Base-by-base conservation (phyloP, 1,284 basidiomycete genomes). In the Boletus sp. region DNA sequence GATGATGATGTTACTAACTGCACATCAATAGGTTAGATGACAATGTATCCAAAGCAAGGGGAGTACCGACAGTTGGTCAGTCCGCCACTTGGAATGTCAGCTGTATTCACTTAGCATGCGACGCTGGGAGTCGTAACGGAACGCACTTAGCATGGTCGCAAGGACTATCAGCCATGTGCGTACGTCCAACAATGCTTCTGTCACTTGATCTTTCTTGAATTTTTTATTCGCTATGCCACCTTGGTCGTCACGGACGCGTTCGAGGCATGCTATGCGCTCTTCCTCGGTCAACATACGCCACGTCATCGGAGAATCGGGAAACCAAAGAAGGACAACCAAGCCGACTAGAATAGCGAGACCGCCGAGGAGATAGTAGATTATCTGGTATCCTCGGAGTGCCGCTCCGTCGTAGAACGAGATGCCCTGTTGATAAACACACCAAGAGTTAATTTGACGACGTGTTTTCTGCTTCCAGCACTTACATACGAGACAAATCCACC, bases 401-500 rank as follows among this genome's bases (percentile, higher is more conserved):
- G 33, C 30, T 25, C 34, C 49, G 17, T 67, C 57, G 56, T 76
- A 74, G 57, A 82, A 82, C 0, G 80, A 79, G 38, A 82, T 70
- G 5, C 49, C 50, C 34, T 53, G 29, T 38, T 12, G 13, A 19
- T 13, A 17, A 20, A 27, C 12, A 16, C 27, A n/a, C 27, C 14
- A 9, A 16, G 35, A 14, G 29, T 44, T 20, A 37, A 12, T 34
- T 19, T 2, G n/a, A n/a, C n/a, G 6, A 44, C 23, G 20, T 9
- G 30, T 14, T 8, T 16, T 34, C 10, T 30, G 38, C 22, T 23
- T 22, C 12, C 10, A 37, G 14, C 19, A 58, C 69, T 48, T 49
- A 77, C 76, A 64, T 81, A 84, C 32, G 81, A 81, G 20, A 82
- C 71, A 51, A 84, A 80, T 4, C 81, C 81, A 19, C 82, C 81